A percentile compares a stretch with the other conserved stretches of the same genome.
These are phyloP conservation scores for Candida caryicola DNA, from an alignment of 805 yeast genomes.

Conservation along the genomic window DNA sequence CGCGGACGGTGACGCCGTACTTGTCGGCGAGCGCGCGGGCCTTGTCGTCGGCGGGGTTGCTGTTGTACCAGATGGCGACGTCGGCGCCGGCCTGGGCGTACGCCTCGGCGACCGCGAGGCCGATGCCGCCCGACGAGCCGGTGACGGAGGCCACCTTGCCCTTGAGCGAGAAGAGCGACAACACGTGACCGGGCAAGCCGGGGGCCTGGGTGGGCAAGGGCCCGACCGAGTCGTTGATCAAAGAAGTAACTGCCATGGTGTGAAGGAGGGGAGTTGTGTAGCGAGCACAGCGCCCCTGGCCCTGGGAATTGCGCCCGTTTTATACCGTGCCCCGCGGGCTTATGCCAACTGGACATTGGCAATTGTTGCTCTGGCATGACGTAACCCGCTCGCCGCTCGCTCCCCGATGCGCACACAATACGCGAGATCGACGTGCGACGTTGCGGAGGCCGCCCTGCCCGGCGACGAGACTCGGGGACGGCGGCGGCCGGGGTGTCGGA, in stretches of 20 bases:
- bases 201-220: slow-evolving; percentile 56
- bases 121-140: slow-evolving; percentile 86
- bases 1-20: slow-evolving; percentile 60
- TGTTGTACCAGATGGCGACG: slow-evolving; percentile 63
- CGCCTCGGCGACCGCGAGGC: slow-evolving; percentile 77
- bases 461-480: no score
- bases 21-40: slow-evolving; percentile 54
- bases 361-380: no score
- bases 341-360: no score
- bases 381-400: no score
- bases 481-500: no score
- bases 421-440: no score
- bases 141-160: slow-evolving; percentile 83
- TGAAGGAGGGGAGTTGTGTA: no score
- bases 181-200: slow-evolving; percentile 46
- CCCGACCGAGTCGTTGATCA: slow-evolving; percentile 40
- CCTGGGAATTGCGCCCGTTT: no score
- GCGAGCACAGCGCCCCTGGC: no score
- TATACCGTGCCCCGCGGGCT: no score
- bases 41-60: slow-evolving; percentile 56
- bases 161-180: slow-evolving; percentile 72
- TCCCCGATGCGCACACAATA: no score
- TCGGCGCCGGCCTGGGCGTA: slow-evolving; percentile 87
- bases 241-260: slow-evolving; percentile 10
- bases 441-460: no score